Base-by-base conservation (phyloP, 1,284 basidiomycete species). In the Fereydounia khargensis region DNA sequence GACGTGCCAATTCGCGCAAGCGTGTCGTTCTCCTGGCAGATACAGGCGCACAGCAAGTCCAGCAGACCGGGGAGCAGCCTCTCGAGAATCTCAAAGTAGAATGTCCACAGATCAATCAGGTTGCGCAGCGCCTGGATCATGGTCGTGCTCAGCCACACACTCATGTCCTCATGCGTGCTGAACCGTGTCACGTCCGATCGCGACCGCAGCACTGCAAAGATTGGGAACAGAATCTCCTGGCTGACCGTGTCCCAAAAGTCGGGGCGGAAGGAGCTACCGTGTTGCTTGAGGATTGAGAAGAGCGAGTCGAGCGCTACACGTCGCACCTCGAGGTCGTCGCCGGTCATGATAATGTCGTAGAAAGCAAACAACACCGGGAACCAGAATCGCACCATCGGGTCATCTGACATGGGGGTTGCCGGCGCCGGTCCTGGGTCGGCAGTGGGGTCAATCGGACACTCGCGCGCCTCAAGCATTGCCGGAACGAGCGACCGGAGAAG, bases 341-440 rank as follows among this genome's bases (percentile, higher is more conserved):
- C 95, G 53, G 96, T 98, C 95, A 99, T 99, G 76, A 98, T 94
- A 53, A 99, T 92, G 77, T 98, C 95, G 79, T 95, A 97, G 79
- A 97, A 97, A 18, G 88, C 87, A 74, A 98, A 95, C 16, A 98
- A 80, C 4, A 92, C 85, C 0, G 95, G 95, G 79, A 90, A 92
- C 95, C 95, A 99, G 78, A 87, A 97, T 70, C 60, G 51, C 5
- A 62, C 61, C 53, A 68, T 66, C 3, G 65, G 66, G 27, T 70
- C 65, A 49, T 68, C 66, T 8, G 61, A 42, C 56, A 64, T 42
- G 6, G 66, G 64, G 33, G 50, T 55, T 17, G 54, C 47, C 1
- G 56, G 56, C 16, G 66, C 56, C 8, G 64, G 66, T 1, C 60
- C 66, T 0, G 66, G 66, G 39, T 68, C 67, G 5, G 54, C 52